phyloP scores from a whole-genome alignment of 805 yeast genomes.

The Cephaloascus fragrans region DNA sequence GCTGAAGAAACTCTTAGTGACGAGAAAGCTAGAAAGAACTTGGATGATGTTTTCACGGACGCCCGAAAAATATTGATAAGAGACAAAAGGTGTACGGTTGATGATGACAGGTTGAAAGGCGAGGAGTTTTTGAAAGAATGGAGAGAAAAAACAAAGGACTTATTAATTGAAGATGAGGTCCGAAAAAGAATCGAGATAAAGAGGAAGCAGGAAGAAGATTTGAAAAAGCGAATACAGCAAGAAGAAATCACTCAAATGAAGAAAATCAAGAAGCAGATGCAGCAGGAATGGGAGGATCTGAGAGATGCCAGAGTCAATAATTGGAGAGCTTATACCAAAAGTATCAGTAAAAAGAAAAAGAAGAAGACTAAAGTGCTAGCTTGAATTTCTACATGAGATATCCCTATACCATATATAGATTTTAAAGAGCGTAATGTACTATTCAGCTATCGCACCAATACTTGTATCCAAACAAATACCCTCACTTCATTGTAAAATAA shows the following conservation, averaged over 20 bases:
- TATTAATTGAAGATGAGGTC: slow-evolving; percentile 36
- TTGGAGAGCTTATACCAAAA: slow-evolving; percentile 45
- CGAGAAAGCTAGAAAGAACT: slow-evolving; percentile 23
- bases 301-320: slow-evolving; percentile 46
- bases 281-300: slow-evolving; percentile 49
- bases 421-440: no score
- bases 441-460: no score
- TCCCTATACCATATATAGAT: no score
- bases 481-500: no score
- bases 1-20: slow-evolving; percentile 35
- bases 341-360: slow-evolving; percentile 35
- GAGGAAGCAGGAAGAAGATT: slow-evolving; percentile 29
- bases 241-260: slow-evolving; percentile 15
- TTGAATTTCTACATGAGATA: no score
- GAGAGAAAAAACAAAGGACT: slow-evolving; percentile 29
- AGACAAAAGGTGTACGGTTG: slow-evolving; percentile 22
- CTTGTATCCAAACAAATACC: no score
- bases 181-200: slow-evolving; percentile 30
- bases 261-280: slow-evolving; percentile 22
- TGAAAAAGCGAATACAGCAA: slow-evolving; percentile 20
- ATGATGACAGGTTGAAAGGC: slow-evolving; percentile 24
- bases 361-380: slow-evolving; percentile 34
- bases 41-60: slow-evolving; percentile 35
- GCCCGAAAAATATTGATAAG: slow-evolving; percentile 26
- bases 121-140: slow-evolving; percentile 26